Evolutionary conservation across 768 basidiomycete genomes (phyloP), one percentile per base, ranked within the genome.

Genomic region (Amanita molliuscula): DNA sequence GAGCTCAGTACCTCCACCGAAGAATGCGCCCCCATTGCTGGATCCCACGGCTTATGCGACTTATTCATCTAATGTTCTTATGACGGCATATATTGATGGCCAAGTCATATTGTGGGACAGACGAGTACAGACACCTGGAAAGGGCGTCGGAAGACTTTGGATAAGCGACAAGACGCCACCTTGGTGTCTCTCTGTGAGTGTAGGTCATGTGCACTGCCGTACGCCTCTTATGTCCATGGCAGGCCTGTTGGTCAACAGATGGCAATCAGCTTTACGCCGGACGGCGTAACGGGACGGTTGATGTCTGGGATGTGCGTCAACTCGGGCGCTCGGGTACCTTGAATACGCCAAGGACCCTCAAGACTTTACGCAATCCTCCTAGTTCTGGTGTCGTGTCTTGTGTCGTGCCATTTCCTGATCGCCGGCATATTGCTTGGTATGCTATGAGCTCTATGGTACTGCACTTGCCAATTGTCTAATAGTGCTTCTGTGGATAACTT

Each of bases 191-290:
- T 93, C 93, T 54, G 95, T 97, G 65, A 60, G 81, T 70, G 41
- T 47, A 51, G 38, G 26, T 18, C 47, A 36, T 28, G 9, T 48
- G 34, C 16, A n/a, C 45, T 40, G n/a, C n/a, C n/a, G 33, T 50
- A 10, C 13, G 21, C 13, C 23, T 44, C 48, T 52, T 46, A 18
- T 26, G 37, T 33, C 23, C 3, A 44, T 44, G 18, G 20, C 44
- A 98, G 94, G 93, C 94, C 13, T 93, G 88, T 63, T 98, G 95
- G 93, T 92, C 91, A 4, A 76, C 81, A 2, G 82, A 91, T 55
- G 94, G 95, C 13, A 75, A 74, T 3, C 87, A 94, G 54, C 81
- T 99, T 40, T 89, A 89, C 62, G 93, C 88, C 10, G 94, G 95
- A 7, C 74, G 95, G 56, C 75, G 94, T 44, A 93, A 94, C 56